Base-by-base conservation (phyloP, 441 rosid genomes). In the Croton laevigatus region DNA sequence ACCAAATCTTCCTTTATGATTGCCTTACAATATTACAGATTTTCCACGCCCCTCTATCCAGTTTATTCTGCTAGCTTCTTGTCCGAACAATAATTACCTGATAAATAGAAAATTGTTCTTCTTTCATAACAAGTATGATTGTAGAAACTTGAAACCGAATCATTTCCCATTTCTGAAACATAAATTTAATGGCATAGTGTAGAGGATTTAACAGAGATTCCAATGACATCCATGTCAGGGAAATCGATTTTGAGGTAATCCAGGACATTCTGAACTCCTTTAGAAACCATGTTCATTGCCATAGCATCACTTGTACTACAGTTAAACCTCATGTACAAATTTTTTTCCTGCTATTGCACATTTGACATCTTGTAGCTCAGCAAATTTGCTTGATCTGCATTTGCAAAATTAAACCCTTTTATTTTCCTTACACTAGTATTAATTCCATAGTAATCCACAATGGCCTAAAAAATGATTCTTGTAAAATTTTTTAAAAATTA, bases 281-380 rank as follows among this genome's bases (percentile, higher is more conserved):
- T 91, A 27, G 97, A 89, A 22, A 89, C 87, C 97, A 91, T 91
- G 78, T 89, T 91, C 93, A 91, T 91, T 65, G 93, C 97, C 95
- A 91, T 91, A 10, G 97, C 97, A 70, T 89, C 97, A 3, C 97
- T 95, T 7, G 97, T 91, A 79, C 89, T 76, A 75, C 97, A 85
- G 69, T 81, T 71, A 73, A 89, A 89, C 72, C 97, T 82, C 60
- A 79, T 79, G 70, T 82, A 89, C 4, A 89, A 84, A 79, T 88
- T 87, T 83, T n/a, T 83, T 88, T 70, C 91, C 96, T 0, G 89
- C 91, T 14, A 91, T 48, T 23, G 91, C 62, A 48, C 96, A 88
- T 60, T 78, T 70, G n/a, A 88, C 76, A 51, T 77, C 51, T 68
- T 84, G 97, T 23, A 91, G 82, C 82, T 87, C 87, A 0, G 80